Percentiles rank a stretch among this genome's conserved stretches.
These are phyloP conservation scores for Tanozyma kutaoensis DNA, from an alignment of 805 yeast species.

Conservation along the genomic window DNA sequence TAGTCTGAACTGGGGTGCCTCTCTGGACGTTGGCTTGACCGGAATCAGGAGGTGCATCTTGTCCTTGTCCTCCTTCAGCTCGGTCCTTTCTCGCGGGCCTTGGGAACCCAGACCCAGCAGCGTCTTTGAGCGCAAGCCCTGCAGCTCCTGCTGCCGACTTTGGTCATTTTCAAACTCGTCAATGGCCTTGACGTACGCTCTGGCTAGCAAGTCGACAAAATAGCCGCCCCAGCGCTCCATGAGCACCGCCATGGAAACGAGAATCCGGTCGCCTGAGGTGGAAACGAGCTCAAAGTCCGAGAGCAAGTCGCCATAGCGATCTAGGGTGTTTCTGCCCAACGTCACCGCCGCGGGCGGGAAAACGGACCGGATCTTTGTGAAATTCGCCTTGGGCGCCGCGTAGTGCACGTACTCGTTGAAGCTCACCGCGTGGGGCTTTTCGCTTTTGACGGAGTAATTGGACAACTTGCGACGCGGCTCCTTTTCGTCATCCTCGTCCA, in stretches of 20 bases:
- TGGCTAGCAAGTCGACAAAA: slow-evolving; percentile 47
- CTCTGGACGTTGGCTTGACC: slow-evolving; percentile 15
- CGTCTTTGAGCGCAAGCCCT: too few relatives aligned
- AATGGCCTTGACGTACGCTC: slow-evolving; percentile 50
- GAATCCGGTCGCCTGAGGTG: slow-evolving; percentile 56
- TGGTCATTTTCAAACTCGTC: slow-evolving; percentile 28
- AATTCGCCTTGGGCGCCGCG: slow-evolving; percentile 57
- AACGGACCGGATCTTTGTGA: slow-evolving; percentile 53
- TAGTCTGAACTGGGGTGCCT: slow-evolving; percentile 46
- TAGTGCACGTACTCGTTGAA: slow-evolving; percentile 66
- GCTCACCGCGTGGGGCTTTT: slow-evolving; percentile 11
- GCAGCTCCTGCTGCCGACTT: too few relatives aligned
- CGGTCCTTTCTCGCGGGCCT: too few relatives aligned
- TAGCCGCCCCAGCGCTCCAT: slow-evolving; percentile 70
- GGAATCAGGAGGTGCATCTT: slow-evolving; percentile 11
- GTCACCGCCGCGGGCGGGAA: slow-evolving; percentile 72
- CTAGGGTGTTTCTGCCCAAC: slow-evolving; percentile 62
- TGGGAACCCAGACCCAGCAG: too few relatives aligned
- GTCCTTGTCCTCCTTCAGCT: slow-evolving; percentile 4
- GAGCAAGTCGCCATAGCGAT: slow-evolving; percentile 46
- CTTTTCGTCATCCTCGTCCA: slow-evolving; percentile 8
- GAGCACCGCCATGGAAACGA: slow-evolving; percentile 45
- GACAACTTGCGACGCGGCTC: slow-evolving; percentile 10
- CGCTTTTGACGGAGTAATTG: slow-evolving; percentile 8
- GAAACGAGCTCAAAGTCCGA: slow-evolving; percentile 64